Percentiles rank a stretch among this genome's conserved stretches.
Conservation (phyloP, 108 stramenopile species). For the Pelagomonas calceolata region DNA sequence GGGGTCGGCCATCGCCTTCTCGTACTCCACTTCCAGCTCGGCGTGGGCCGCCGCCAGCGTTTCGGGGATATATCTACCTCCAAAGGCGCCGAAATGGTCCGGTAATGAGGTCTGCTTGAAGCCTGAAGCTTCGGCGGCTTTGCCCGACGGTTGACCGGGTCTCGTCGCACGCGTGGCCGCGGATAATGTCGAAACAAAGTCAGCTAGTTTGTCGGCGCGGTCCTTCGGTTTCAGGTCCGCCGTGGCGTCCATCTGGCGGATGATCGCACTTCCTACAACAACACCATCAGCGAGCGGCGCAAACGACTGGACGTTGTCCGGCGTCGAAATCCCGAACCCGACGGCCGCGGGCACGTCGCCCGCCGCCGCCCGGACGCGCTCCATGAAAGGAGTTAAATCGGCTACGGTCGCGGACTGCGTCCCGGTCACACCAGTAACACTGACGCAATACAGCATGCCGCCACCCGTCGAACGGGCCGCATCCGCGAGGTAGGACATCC, state of each 20-base stretch:
- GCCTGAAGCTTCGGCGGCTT: slow-evolving; percentile 9
- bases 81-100: slow-evolving; percentile 75
- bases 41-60: slow-evolving; percentile 87
- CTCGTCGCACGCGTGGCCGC: too few relatives aligned
- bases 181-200: slow-evolving; percentile 36
- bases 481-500: slow-evolving; percentile 68
- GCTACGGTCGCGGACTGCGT: slow-evolving; percentile 61
- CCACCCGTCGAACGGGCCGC: slow-evolving; percentile 43
- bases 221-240: slow-evolving; percentile 53
- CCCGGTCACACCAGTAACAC: slow-evolving; percentile 91
- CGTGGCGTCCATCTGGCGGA: slow-evolving; percentile 70
- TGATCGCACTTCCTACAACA: slow-evolving; percentile 88
- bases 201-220: slow-evolving; percentile 60
- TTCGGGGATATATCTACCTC: slow-evolving; percentile 95
- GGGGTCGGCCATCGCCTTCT: slow-evolving; percentile 67
- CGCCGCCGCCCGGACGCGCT: slow-evolving; percentile 68
- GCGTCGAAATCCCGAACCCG: slow-evolving; percentile 87
- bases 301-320: slow-evolving; percentile 76
- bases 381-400: slow-evolving; percentile 78
- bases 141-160: too few relatives aligned
- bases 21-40: slow-evolving; percentile 80
- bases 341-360: slow-evolving; percentile 79
- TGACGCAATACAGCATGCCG: slow-evolving; percentile 92
- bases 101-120: slow-evolving; percentile 17
- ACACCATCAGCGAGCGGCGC: slow-evolving; percentile 87